A percentile compares a stretch with the other conserved stretches of the same genome.
Conservation (phyloP, 345 rosid species). For the Clarkia xantiana region DNA sequence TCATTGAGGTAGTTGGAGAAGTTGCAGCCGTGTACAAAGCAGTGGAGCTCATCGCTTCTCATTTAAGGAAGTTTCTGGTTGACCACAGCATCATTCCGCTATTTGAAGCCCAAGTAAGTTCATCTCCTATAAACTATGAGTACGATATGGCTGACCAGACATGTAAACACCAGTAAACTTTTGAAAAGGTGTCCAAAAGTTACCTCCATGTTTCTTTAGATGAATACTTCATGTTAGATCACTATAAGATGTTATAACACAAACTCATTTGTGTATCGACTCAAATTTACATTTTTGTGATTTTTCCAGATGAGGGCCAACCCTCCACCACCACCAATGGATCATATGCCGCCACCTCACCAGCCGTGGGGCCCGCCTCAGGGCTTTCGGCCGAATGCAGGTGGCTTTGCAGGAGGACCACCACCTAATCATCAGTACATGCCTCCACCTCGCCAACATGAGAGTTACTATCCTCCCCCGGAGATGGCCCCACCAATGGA, state of each 20-base stretch:
- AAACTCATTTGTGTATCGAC: too few relatives aligned
- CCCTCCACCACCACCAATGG: too few relatives aligned
- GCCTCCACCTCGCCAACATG: conserved; percentile 75
- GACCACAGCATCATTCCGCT: conserved; percentile 85
- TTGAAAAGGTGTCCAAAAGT: too few relatives aligned
- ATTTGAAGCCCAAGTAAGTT: conserved; percentile 73
- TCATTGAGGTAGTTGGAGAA: conserved; percentile 88
- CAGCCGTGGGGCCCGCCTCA: conserved; percentile 79
- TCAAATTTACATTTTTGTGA: too few relatives aligned
- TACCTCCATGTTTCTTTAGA: neutral
- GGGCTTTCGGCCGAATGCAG: conserved; percentile 51
- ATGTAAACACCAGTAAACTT: too few relatives aligned
- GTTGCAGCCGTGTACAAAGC: conserved; percentile 75
- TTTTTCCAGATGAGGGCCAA: too few relatives aligned
- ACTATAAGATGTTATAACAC: too few relatives aligned
- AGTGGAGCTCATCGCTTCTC: conserved; percentile 87
- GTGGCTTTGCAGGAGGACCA: conserved; percentile 63
- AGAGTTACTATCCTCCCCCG: conserved; percentile 68
- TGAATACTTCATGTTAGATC: too few relatives aligned
- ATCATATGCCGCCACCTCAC: conserved; percentile 80
- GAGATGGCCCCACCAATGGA: conserved; percentile 81
- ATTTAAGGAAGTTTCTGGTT: conserved; percentile 89
- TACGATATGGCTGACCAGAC: too few relatives aligned
- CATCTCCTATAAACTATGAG: conserved; percentile 3
- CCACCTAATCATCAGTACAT: conserved; percentile 66